Conservation (phyloP, 768 basidiomycete genomes). For the Phlebiopsis gigantea region DNA sequence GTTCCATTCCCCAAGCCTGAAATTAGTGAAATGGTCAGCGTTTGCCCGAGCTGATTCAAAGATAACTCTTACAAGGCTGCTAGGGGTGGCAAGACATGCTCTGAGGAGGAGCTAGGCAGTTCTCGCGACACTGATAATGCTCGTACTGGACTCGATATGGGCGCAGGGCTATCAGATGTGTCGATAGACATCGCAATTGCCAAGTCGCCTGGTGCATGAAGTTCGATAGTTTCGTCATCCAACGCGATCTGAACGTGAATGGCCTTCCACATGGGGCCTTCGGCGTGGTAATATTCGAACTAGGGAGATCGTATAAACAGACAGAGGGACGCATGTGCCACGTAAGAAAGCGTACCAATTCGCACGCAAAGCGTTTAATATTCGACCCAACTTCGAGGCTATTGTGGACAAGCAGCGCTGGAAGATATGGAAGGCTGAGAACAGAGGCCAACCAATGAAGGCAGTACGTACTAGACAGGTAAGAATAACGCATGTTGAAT, state of each 20-base stretch:
- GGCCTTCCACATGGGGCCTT: conserved; percentile 5
- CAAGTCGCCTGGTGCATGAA: neutral
- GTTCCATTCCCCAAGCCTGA: conserved; percentile 12
- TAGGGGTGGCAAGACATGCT: neutral
- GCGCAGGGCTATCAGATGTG: neutral
- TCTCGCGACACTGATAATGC: neutral
- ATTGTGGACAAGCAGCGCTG: conserved; percentile 4
- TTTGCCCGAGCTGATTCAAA: neutral
- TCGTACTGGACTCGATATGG: neutral
- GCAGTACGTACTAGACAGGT: conserved; percentile 19
- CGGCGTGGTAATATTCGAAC: conserved; percentile 11
- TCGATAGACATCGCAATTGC: neutral
- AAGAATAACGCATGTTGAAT: conserved; percentile 17
- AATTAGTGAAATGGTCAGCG: neutral
- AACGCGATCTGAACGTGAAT: conserved; percentile 3
- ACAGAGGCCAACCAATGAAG: neutral
- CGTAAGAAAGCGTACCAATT: conserved; percentile 1
- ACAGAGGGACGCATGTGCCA: neutral
- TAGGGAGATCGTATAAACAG: neutral
- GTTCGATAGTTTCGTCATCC: conserved; percentile 7
- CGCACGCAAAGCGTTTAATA: conserved; percentile 10
- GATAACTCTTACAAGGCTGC: neutral
- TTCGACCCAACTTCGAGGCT: neutral
- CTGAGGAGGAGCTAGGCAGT: neutral
- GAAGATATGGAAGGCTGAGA: neutral